Base-by-base conservation (phyloP, 306 rosid genomes). In the Prunus fruticosa region DNA sequence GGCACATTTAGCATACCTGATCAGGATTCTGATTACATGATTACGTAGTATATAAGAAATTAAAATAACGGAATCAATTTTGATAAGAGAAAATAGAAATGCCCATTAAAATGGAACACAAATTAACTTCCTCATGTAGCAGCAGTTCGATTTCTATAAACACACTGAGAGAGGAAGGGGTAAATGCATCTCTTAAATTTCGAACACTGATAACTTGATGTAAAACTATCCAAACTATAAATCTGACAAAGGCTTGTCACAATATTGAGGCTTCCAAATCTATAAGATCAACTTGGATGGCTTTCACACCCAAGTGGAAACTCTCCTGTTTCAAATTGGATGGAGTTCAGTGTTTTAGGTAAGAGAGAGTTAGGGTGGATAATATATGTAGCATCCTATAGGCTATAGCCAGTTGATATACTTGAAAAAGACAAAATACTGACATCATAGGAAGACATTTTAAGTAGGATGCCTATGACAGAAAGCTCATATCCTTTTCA, bases 1-100 rank as follows among this genome's bases (percentile, higher is more conserved):
- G 75, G 81, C 75, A 82, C 79, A 74, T 80, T 61, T 52, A 71
- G 67, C 82, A 54, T 45, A 12, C 28, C 73, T 3, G 15, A 62
- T 74, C 69, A 74, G 69, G 52, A 23, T 45, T 56, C 15, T 19
- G 10, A 38, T 25, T 45, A 9, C 53, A 30, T 6, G n/a, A 64
- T 73, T 41, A 23, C 8, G 12, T 30, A 56, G 43, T 34, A 50
- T 12, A 30, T 49, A 38, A 14, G 23, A 63, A 62, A 64, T 27
- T 9, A 53, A 63, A 66, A 15, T 7, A 18, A 43, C 1, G 13
- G 23, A 1, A 10, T 25, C 2, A 69, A 50, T 14, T 25, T 16
- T 34, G 15, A 47, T 28, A 12, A 2, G 25, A 47, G n/a, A 25
- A 14, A 6, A 68, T 2, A 5, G 5, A 47, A 23, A 68, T 7